Evolutionary conservation across 345 rosid species (phyloP).

Genomic region (Eucalyptus cladocalyx): DNA sequence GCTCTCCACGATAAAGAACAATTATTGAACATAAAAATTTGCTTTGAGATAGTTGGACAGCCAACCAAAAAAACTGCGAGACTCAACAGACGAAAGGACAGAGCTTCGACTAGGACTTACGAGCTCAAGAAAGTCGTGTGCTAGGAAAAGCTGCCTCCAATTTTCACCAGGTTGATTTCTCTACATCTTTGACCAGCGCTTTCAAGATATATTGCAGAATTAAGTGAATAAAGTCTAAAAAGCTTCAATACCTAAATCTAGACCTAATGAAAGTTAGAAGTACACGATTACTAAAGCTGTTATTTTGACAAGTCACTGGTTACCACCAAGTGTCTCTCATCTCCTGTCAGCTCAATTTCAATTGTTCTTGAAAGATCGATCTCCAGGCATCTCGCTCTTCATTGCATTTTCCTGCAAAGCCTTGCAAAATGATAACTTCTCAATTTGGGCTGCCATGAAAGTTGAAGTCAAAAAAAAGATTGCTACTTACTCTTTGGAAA

Average conservation of each 20-base stretch:
- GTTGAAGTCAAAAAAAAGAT: not conserved
- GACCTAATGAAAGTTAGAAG: not conserved
- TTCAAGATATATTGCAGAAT: not conserved
- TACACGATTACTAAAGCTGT: not conserved
- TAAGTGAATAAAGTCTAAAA: not conserved
- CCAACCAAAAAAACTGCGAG: not conserved
- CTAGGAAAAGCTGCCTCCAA: not conserved
- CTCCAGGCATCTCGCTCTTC: slow-evolving; percentile 18
- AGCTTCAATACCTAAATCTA: not conserved
- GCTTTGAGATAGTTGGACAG: not conserved
- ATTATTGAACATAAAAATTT: not conserved
- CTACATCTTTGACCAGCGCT: not conserved
- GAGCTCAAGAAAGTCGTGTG: not conserved
- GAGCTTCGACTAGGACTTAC: not conserved
- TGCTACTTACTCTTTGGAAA: not conserved
- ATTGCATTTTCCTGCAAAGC: slow-evolving; percentile 82
- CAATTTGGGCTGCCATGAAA: not conserved
- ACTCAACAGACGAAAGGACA: not conserved
- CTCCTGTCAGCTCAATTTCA: not conserved
- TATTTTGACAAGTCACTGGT: not conserved
- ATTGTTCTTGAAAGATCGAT: not conserved
- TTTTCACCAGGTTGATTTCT: not conserved
- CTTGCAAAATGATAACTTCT: slow-evolving; percentile 11
- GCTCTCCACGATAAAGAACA: not conserved
- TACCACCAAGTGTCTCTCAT: not conserved